Percentiles rank a stretch among this genome's conserved stretches.
Evolutionary conservation across 2,329 filamentous ascomycete genomes (phyloP).

Genomic region (Amauroascus niger): DNA sequence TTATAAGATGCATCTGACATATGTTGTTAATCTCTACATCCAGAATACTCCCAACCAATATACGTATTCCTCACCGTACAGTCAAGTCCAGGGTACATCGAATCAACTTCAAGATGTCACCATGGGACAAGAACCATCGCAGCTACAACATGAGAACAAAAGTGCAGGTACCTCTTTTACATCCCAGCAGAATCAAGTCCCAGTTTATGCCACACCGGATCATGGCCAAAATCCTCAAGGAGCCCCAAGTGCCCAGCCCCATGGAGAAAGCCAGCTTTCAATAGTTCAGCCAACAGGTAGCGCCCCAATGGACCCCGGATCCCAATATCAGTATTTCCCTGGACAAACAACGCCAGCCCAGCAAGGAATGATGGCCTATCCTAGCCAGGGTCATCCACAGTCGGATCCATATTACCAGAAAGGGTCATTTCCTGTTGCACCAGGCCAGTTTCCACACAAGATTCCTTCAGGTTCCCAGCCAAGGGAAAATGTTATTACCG

Average conservation of each 20-base stretch:
- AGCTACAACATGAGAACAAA: constrained; percentile 2
- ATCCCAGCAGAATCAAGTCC: constrained; percentile 2
- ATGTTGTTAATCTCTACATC: not conserved
- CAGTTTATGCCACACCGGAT: constrained; percentile 8
- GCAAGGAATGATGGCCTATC: constrained; percentile 10
- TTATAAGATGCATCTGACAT: not conserved
- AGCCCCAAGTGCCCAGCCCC: not conserved
- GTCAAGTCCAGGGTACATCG: constrained; percentile 5
- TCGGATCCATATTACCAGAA: constrained; percentile 9
- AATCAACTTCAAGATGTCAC: constrained; percentile 9
- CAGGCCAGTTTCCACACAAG: constrained; percentile 10
- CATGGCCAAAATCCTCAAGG: constrained; percentile 1
- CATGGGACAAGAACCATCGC: constrained; percentile 9
- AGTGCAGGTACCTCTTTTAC: constrained; percentile 8
- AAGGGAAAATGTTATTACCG: constrained; percentile 13
- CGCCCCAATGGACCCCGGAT: constrained; percentile 9
- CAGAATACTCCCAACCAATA: constrained; percentile 7
- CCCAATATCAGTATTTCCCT: constrained; percentile 7
- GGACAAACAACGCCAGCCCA: constrained; percentile 9
- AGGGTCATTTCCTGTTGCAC: constrained; percentile 5
- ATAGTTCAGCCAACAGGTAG: constrained; percentile 6
- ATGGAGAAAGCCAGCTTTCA: constrained; percentile 3
- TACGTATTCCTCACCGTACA: constrained; percentile 2
- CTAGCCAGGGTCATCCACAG: constrained; percentile 1
- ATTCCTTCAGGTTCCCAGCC: constrained; percentile 4